Base-by-base conservation (phyloP, 768 basidiomycete genomes). In the Auriscalpium vulgare region DNA sequence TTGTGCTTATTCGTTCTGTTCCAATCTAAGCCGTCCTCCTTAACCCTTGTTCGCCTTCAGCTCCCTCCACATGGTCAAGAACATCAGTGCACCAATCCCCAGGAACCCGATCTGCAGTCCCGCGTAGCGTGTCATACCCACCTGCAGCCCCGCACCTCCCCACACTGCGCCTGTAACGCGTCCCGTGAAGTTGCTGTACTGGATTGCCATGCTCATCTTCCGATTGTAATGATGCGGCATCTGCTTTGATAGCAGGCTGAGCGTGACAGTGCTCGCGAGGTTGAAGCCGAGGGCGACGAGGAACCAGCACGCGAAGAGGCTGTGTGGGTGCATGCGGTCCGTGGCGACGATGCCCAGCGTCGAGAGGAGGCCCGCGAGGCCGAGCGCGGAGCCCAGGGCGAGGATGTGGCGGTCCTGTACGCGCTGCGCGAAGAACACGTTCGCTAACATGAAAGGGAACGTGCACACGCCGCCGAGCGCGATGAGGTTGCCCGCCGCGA, bases 251-350 rank as follows among this genome's bases (percentile, higher is more conserved):
- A 88, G 68, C 54, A 85, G 65, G 56, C 82, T 83, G 58, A 87
- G 70, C 36, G 86, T 87, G 55, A 82, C 80, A 2, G 84, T 87
- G 59, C 78, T 84, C n/a, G 83, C 78, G 10, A 87, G 71, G 67
- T 87, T 87, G 73, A 87, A 88, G 1, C 87, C 86, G 5, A 87
- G 73, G 23, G 87, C 85, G 21, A 87, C 72, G 43, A 79, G 72
- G 71, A 78, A 78, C 82, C 83, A 78, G 56, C 68, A 71, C 7
- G 66, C 64, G 57, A 76, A 76, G 6, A 85, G 61, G 14, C 74
- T 74, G 7, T 72, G 77, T 56, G 80, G 83, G 23, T 67, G 72
- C 17, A 82, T 67, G 21, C 63, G 72, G 21, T 66, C 62, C 21
- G 74, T 65, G 23, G 62, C 57, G 9, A 84, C 68, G 36, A 85